Conservation (phyloP, 148 eudicot species). For the Selenicereus undatus region DNA sequence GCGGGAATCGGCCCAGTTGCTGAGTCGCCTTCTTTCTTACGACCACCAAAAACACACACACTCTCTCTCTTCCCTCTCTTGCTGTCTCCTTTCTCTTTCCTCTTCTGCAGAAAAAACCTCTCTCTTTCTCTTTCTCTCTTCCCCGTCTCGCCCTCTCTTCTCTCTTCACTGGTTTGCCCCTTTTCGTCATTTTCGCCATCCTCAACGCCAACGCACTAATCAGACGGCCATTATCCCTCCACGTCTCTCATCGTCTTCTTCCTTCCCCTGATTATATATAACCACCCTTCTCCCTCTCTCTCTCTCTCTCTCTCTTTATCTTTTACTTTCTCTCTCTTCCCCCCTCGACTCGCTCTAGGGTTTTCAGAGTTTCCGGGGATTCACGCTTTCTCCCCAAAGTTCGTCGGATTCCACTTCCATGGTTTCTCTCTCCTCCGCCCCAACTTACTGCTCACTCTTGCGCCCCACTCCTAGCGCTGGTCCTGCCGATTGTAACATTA, state of each 20-base stretch:
- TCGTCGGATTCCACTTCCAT: background rate
- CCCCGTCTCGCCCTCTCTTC: background rate
- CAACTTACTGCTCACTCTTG: conserved; percentile 5
- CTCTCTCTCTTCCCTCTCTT: background rate
- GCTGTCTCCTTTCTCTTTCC: background rate
- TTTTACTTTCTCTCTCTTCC: conserved; percentile 1
- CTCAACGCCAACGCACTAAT: conserved; percentile 17
- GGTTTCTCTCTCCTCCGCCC: conserved; percentile 11
- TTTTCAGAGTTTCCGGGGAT: conserved; percentile 20
- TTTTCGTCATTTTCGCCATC: conserved; percentile 37
- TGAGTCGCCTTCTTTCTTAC: background rate
- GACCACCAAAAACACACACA: background rate
- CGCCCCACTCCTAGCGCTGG: background rate
- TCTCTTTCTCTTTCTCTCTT: background rate
- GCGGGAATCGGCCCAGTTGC: background rate
- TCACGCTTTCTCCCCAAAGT: background rate
- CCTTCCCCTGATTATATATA: conserved; percentile 16
- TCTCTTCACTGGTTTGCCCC: conserved; percentile 21
- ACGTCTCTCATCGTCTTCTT: conserved; percentile 35
- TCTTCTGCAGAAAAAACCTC: conserved; percentile 1
- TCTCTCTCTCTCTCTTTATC: conserved; percentile 2
- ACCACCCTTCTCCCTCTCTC: background rate
- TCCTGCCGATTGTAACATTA: conserved; percentile 8
- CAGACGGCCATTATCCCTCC: conserved; percentile 33
- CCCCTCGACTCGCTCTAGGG: conserved; percentile 36